These are phyloP conservation scores for Leccinum variicolor DNA, from an alignment of 768 basidiomycete genomes.

Conservation along the genomic window DNA sequence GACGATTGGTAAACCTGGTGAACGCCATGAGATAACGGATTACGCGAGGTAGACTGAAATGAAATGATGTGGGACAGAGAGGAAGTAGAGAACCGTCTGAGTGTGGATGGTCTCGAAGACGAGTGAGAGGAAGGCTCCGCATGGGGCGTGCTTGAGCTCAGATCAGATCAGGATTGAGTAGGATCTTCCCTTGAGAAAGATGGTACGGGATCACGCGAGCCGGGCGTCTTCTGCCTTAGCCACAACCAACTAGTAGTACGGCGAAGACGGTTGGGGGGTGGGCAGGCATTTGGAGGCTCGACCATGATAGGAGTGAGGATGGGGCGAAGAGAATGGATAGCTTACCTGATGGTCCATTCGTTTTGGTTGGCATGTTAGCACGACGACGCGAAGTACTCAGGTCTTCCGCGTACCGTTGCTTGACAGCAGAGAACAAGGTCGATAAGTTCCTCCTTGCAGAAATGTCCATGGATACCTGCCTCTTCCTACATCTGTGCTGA, in stretches of 20 bases:
- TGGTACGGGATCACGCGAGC: conserved; percentile 15
- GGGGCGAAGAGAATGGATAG: conserved; percentile 13
- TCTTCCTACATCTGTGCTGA: no score
- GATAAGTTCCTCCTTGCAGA: no score
- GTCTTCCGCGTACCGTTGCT: no score
- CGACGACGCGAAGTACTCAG: no score
- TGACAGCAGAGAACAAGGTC: no score
- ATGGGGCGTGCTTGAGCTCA: not conserved
- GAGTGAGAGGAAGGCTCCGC: not conserved
- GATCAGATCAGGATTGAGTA: not conserved
- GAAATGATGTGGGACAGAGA: conserved; percentile 26
- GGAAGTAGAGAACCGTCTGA: conserved; percentile 19
- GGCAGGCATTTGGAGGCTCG: conserved; percentile 8
- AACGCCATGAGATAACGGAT: conserved; percentile 13
- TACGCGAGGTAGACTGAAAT: conserved; percentile 18
- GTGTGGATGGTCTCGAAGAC: conserved; percentile 19
- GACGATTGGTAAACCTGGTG: conserved; percentile 18
- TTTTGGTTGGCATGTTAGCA: no score
- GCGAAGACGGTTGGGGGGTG: conserved; percentile 12
- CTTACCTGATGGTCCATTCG: conserved; percentile 26
- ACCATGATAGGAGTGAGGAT: conserved; percentile 15
- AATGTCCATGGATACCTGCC: no score
- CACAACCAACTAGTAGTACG: conserved; percentile 27
- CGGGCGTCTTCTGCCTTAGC: conserved; percentile 20
- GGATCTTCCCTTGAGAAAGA: conserved; percentile 15